Conservation (phyloP, 139 green algal species). For the Coelastrella sp. region DNA sequence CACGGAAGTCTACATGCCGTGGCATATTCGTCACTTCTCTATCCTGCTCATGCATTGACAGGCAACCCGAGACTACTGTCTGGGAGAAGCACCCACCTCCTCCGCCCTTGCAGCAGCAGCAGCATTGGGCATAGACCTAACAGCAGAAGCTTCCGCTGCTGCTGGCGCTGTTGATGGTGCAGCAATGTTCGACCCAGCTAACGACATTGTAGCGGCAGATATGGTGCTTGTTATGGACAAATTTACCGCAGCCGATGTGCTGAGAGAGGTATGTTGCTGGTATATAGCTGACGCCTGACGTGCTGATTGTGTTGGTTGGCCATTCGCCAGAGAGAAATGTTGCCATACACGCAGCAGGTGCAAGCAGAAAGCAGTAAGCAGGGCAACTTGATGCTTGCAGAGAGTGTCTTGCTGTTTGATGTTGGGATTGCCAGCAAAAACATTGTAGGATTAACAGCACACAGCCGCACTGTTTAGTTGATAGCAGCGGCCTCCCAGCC, state of each 20-base stretch:
- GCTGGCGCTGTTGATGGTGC: constrained; percentile 29
- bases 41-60: constrained; percentile 43
- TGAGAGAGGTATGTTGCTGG: constrained; percentile 77
- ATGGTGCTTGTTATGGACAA: constrained; percentile 91
- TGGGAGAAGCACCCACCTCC: constrained; percentile 72
- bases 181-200: constrained; percentile 63
- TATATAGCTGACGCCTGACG: no score
- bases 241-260: constrained; percentile 86
- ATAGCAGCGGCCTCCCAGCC: neutral
- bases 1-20: no score
- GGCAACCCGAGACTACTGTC: constrained; percentile 81
- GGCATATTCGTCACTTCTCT: neutral
- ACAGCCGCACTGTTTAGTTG: no score
- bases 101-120: constrained; percentile 55
- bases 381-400: no score
- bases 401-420: no score
- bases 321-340: no score
- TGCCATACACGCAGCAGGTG: no score
- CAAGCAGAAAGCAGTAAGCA: no score
- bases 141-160: no score
- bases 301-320: no score
- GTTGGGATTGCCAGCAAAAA: no score
- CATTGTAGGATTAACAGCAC: no score
- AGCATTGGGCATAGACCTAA: constrained; percentile 43
- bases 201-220: constrained; percentile 81